Evolutionary conservation across 257 asterid genomes (phyloP).

Genomic region (Asclepias syriaca): DNA sequence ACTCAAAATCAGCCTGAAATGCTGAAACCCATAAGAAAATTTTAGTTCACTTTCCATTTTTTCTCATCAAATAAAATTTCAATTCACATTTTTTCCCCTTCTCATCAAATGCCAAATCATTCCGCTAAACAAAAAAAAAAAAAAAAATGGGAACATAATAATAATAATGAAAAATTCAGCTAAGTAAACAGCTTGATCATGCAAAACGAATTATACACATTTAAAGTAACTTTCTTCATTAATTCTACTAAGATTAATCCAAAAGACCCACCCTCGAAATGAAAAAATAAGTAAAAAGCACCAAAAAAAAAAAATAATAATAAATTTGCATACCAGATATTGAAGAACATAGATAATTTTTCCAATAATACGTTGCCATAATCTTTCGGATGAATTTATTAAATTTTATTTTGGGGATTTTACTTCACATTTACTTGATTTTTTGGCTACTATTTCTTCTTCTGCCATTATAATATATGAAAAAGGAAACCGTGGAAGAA

Average conservation of each 20-base stretch:
- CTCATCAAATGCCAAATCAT: not conserved
- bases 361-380: not conserved
- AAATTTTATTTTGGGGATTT: not conserved
- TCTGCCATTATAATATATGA: not conserved
- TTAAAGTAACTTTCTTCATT: not conserved
- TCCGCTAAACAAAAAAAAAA: conserved; percentile 3
- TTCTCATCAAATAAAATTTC: not conserved
- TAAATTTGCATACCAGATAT: not conserved
- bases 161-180: not conserved
- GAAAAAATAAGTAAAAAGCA: not conserved
- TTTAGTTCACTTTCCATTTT: not conserved
- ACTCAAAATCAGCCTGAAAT: not conserved
- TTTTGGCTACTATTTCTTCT: not conserved
- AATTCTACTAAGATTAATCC: not conserved
- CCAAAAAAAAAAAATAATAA: not conserved
- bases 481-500: no score
- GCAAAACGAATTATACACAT: not conserved
- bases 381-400: not conserved
- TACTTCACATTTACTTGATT: conserved; percentile 3
- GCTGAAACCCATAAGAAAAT: not conserved
- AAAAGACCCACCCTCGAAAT: not conserved
- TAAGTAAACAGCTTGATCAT: not conserved
- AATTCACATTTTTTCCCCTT: not conserved
- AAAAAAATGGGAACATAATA: no score
- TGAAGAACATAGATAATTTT: not conserved